Base-by-base conservation (phyloP, 768 basidiomycete genomes). In the Lentinula sp. region DNA sequence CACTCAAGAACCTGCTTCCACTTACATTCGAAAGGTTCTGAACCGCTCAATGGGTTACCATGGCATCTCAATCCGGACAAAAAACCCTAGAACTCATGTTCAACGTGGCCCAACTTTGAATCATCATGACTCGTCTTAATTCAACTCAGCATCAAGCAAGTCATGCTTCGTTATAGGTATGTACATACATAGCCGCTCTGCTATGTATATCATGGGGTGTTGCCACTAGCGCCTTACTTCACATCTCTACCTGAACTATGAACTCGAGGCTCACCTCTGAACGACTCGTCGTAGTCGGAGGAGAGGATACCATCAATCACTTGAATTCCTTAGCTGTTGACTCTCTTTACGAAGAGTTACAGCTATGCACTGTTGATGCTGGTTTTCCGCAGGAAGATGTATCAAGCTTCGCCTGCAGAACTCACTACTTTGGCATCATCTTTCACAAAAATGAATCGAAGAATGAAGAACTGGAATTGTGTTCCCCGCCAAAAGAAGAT, bases 381-480 rank as follows among this genome's bases (percentile, higher is more conserved):
- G 71, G 35, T 21, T 48, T 72, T 60, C 73, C 75, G 0, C 62
- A 63, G 4, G 60, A 75, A 32, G 80, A 81, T 63, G 59, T 82
- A 1, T 50, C 80, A 16, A 74, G 76, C 0, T 83, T 83, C 59
- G 71, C 76, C 5, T 59, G 67, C 21, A 67, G 63, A 15, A 70
- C 74, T 5, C 68, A 71, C 54, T 78, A 70, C 67, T 79, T 81
- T 66, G 79, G 73, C 9, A 72, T 78, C n/a, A 74, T 84, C 46
- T 65, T 69, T 35, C 7, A 40, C 37, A 21, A 50, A 53, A 60
- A 35, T 18, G 10, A 48, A 34, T 18, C 23, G 59, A 28, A 28
- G 28, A 28, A 28, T 28, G 28, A 28, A 28, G 42, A 31, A 37
- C 39, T 16, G 61, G 48, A 37, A 48, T 8, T 28, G 40, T 16